Evolutionary conservation across 495 filamentous ascomycete species (phyloP), one percentile per base, ranked within the genome.

Genomic region (Trichoderma asperelloides): DNA sequence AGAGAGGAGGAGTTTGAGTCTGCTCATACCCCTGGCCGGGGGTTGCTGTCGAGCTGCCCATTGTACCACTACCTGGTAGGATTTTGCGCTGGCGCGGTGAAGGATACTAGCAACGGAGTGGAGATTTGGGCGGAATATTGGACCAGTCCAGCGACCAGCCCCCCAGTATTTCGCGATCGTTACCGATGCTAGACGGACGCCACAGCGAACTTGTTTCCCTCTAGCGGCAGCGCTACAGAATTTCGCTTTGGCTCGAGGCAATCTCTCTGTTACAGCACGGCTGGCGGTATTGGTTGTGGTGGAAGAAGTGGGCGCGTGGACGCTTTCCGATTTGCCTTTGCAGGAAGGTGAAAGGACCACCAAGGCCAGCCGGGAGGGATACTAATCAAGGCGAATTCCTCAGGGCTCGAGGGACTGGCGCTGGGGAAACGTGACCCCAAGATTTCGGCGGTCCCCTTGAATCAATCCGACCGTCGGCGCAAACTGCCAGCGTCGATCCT

Each of bases 1-100:
- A 60, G 55, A 60, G 55, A 60, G 55, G 55, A 60, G 55, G 55
- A 27, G 55, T 60, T n/a, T 60, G 55, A 60, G 55, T 60, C 55
- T 60, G 55, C 27, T 30, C 23, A 30, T 60, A 60, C 55, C 55
- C 55, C 55, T 60, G 55, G 55, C 55, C 55, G 55, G 55, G 55
- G 55, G 23, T 60, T 30, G 12, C 55, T 28, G 55, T 28, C 23
- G 55, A 60, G 55, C 55, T 60, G 23, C 55, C 55, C 55, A 60
- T 60, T 27, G 23, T 13, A 60, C 23, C n/a, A 47, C 13, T 37
- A 37, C 33, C 33, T 37, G 33, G 33, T 4, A 37, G 33, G 6
- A 37, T 37, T 37, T 60, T 27, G 8, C 11, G 15, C n/a, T 60
- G 55, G 55, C 55, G 55, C 55, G 55, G 55, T 60, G 55, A 3